phyloP scores from a whole-genome alignment of 495 filamentous ascomycete species.

The Aspergillus asperescens region DNA sequence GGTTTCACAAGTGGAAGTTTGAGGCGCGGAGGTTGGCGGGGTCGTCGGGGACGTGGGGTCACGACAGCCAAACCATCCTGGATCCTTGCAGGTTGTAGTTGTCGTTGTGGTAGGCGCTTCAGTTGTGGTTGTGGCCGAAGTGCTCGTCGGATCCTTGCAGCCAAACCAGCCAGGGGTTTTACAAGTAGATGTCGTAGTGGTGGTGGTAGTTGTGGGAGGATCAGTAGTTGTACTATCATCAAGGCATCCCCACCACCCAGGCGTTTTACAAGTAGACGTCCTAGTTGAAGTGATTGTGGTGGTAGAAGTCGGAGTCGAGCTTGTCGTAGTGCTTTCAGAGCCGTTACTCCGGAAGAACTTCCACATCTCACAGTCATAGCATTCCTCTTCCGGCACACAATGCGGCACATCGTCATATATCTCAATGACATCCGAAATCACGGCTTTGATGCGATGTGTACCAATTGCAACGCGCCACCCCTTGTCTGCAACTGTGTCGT shows the following conservation, averaged over 20 bases:
- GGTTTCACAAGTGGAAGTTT: conserved; percentile 40
- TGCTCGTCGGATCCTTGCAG: conserved; percentile 44
- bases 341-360: conserved; percentile 90
- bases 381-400: conserved; percentile 70
- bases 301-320: conserved; percentile 46
- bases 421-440: conserved; percentile 80
- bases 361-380: conserved; percentile 87
- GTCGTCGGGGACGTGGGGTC: conserved; percentile 48
- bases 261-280: conserved; percentile 83
- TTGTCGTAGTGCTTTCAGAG: conserved; percentile 66
- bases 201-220: conserved; percentile 41
- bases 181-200: conserved; percentile 67
- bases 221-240: conserved; percentile 59
- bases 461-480: conserved; percentile 83
- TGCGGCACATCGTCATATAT: conserved; percentile 71
- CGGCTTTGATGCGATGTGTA: conserved; percentile 76
- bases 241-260: conserved; percentile 61
- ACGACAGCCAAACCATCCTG: conserved; percentile 68
- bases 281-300: conserved; percentile 57
- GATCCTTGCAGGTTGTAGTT: conserved; percentile 50
- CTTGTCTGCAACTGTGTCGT: conserved; percentile 84
- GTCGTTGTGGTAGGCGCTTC: conserved; percentile 22
- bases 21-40: conserved; percentile 31
- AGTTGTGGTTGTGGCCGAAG: conserved; percentile 24
- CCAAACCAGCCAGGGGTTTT: conserved; percentile 71